Conservation (phyloP, 2,329 filamentous ascomycete species). For the Colletotrichum lupini region DNA sequence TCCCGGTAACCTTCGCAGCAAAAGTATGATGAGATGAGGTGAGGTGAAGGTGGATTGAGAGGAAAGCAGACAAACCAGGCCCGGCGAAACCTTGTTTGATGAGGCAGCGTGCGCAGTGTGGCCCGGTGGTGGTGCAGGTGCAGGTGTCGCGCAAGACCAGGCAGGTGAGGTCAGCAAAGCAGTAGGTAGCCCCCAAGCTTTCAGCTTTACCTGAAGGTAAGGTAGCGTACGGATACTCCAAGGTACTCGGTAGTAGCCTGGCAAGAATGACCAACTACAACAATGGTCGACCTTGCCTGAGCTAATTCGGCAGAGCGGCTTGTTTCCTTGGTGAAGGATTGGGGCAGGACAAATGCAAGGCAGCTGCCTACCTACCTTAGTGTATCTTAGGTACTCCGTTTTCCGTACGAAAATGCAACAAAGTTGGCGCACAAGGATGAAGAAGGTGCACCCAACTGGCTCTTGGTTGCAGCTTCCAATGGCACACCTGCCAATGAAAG, state of each 20-base stretch:
- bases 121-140: not conserved
- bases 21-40: not conserved
- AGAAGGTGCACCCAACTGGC: not conserved
- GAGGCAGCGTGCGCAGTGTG: slow-evolving; percentile 2
- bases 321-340: not conserved
- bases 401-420: not conserved
- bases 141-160: slow-evolving; percentile 17
- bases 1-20: not conserved
- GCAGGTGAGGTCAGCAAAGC: slow-evolving; percentile 16
- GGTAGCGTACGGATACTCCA: not conserved
- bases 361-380: not conserved
- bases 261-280: not conserved
- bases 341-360: not conserved
- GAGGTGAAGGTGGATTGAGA: not conserved
- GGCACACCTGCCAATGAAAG: slow-evolving; percentile 12
- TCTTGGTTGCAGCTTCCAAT: not conserved
- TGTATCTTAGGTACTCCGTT: too few species aligned
- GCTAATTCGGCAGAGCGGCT: not conserved
- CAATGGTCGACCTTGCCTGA: not conserved
- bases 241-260: not conserved
- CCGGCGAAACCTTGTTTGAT: slow-evolving; percentile 34
- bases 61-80: slow-evolving; percentile 5
- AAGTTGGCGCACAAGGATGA: not conserved
- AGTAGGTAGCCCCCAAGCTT: slow-evolving; percentile 3
- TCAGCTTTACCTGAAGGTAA: not conserved